These are phyloP conservation scores for Candida chauliodis DNA, from an alignment of 805 yeast species.

Conservation along the genomic window DNA sequence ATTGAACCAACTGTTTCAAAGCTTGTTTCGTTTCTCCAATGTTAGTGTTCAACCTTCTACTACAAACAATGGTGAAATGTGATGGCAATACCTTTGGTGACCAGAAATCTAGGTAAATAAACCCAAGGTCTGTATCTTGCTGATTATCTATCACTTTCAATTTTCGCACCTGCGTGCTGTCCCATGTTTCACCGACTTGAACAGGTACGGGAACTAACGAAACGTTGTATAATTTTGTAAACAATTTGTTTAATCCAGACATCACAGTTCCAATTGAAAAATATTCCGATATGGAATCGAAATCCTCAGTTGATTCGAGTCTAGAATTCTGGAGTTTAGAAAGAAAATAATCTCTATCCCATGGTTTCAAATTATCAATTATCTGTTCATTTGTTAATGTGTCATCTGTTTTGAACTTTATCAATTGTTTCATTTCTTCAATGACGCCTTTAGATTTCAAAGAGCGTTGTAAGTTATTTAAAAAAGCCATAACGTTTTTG, in stretches of 20 bases:
- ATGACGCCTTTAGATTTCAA: slow-evolving; percentile 47
- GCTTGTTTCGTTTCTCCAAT: slow-evolving; percentile 24
- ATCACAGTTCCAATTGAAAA: slow-evolving; percentile 85
- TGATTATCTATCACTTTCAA: slow-evolving; percentile 60
- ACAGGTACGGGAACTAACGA: slow-evolving; percentile 64
- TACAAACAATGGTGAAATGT: slow-evolving; percentile 92
- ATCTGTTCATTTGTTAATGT: slow-evolving; percentile 19
- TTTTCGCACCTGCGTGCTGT: slow-evolving; percentile 70
- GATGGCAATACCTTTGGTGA: slow-evolving; percentile 82
- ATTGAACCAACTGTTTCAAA: slow-evolving; percentile 25
- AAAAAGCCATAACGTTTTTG: slow-evolving; percentile 66
- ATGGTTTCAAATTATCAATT: slow-evolving; percentile 59
- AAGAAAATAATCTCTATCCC: slow-evolving; percentile 80
- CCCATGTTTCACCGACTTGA: slow-evolving; percentile 81
- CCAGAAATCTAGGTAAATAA: slow-evolving; percentile 84
- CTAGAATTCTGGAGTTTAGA: slow-evolving; percentile 16
- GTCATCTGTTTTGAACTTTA: slow-evolving; percentile 24
- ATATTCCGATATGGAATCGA: slow-evolving; percentile 57
- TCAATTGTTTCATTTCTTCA: slow-evolving; percentile 53
- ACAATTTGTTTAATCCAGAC: slow-evolving; percentile 73
- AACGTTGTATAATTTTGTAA: slow-evolving; percentile 72
- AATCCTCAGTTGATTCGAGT: slow-evolving; percentile 21
- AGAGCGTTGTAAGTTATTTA: slow-evolving; percentile 54
- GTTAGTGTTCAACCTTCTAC: slow-evolving; percentile 67
- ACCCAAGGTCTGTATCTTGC: slow-evolving; percentile 60